Evolutionary conservation across 208 protist species (phyloP).

Genomic region (Acanthamoeba divionensis): DNA sequence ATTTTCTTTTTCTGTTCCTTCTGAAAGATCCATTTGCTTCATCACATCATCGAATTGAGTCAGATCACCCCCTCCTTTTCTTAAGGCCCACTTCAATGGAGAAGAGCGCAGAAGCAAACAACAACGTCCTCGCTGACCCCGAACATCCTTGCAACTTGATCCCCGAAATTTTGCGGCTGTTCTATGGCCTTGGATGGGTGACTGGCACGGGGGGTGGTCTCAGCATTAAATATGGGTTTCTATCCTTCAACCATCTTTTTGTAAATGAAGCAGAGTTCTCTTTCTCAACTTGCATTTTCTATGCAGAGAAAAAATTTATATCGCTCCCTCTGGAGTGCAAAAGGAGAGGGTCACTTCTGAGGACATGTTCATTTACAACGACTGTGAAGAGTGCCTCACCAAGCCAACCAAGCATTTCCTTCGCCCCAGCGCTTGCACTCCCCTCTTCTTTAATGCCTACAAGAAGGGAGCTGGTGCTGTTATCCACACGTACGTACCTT

Average conservation of each 20-base stretch:
- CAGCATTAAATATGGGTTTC: constrained; percentile 53
- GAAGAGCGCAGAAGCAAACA: too few relatives aligned
- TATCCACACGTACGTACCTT: constrained; percentile 88
- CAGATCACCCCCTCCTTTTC: too few relatives aligned
- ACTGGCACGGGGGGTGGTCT: constrained; percentile 95
- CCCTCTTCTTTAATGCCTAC: constrained; percentile 92
- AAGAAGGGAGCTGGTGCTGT: constrained; percentile 85
- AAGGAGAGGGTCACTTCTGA: constrained; percentile 90
- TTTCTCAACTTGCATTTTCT: not conserved
- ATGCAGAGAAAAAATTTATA: constrained; percentile 79
- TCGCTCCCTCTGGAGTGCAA: constrained; percentile 92
- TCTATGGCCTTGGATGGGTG: constrained; percentile 91
- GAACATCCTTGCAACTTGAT: constrained; percentile 78
- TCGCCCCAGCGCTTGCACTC: constrained; percentile 87
- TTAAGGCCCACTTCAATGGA: too few relatives aligned
- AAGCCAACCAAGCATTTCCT: not conserved
- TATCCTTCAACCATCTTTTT: not conserved
- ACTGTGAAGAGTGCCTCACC: constrained; percentile 39
- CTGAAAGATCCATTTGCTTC: too few relatives aligned
- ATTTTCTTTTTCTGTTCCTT: too few relatives aligned
- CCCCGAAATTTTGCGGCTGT: constrained; percentile 88
- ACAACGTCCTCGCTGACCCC: not conserved
- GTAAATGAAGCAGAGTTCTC: too few relatives aligned
- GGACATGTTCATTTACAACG: constrained; percentile 90
- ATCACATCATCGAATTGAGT: too few relatives aligned